A percentile compares a stretch with the other conserved stretches of the same genome.
Evolutionary conservation across 2,329 filamentous ascomycete species (phyloP).

Genomic region (Blastomyces parvus): DNA sequence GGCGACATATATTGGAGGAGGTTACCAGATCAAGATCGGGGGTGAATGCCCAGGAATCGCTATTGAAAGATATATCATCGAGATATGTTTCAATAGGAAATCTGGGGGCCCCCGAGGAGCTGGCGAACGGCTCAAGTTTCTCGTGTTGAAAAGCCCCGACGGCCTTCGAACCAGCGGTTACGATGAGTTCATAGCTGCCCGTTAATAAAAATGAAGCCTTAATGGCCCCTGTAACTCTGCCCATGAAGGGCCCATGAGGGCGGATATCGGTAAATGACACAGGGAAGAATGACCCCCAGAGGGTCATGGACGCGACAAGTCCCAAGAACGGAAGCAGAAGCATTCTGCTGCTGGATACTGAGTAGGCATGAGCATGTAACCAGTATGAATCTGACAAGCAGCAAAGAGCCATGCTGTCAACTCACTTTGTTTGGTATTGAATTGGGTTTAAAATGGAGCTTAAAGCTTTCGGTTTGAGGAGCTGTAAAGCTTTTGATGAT

Average conservation of each 20-base stretch:
- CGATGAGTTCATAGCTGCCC: constrained; percentile 15
- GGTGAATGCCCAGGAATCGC: not conserved
- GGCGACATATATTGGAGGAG: not conserved
- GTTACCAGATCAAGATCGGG: not conserved
- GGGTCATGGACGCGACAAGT: constrained; percentile 17
- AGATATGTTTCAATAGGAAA: not conserved
- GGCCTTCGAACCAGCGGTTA: constrained; percentile 9
- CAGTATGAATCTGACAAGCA: not conserved
- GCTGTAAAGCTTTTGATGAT: not conserved
- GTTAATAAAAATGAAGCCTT: constrained; percentile 14
- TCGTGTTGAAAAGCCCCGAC: constrained; percentile 8
- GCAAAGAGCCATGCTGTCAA: not conserved
- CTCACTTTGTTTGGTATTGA: not conserved
- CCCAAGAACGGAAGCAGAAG: constrained; percentile 20
- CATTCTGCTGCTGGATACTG: not conserved
- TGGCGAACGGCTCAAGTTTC: not conserved
- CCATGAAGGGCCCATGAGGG: constrained; percentile 17
- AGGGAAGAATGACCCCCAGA: constrained; percentile 20
- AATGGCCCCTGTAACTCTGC: constrained; percentile 15
- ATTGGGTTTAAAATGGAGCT: not conserved
- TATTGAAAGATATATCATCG: not conserved
- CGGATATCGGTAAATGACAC: constrained; percentile 18
- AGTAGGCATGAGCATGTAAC: not conserved
- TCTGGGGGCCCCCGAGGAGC: not conserved
- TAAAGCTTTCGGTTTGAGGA: not conserved